Percentiles rank a stretch among this genome's conserved stretches.
Evolutionary conservation across 2,329 filamentous ascomycete species (phyloP).

Genomic region (Cladobotryum protrusum): DNA sequence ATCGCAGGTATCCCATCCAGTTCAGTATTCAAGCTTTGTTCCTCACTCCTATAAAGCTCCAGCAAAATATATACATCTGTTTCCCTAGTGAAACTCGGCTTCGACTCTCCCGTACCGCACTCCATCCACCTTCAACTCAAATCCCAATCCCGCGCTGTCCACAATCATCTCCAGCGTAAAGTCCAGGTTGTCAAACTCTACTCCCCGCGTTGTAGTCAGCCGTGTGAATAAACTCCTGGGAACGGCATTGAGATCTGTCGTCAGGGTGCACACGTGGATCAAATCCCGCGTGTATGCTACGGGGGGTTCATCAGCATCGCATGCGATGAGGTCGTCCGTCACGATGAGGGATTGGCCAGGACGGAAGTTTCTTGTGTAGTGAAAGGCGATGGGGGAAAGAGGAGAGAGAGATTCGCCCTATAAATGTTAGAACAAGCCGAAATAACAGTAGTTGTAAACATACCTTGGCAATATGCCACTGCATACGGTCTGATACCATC

Average conservation of each 20-base stretch:
- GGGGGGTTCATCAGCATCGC: conserved; percentile 62
- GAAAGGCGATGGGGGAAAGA: conserved; percentile 69
- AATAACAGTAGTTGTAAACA: conserved; percentile 17
- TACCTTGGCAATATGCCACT: conserved; percentile 78
- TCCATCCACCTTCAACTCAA: conserved; percentile 74
- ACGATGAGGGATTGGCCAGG: conserved; percentile 71
- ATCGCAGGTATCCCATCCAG: too few species aligned
- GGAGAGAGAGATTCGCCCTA: conserved; percentile 70
- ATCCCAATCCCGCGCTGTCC: conserved; percentile 67
- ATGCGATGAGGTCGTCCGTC: conserved; percentile 74
- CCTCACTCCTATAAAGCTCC: too few species aligned
- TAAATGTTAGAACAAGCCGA: background rate
- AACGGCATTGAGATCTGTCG: conserved; percentile 72
- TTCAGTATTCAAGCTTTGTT: too few species aligned
- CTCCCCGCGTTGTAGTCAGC: conserved; percentile 69
- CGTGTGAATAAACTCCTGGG: conserved; percentile 67
- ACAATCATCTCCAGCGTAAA: conserved; percentile 81
- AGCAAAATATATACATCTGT: too few species aligned
- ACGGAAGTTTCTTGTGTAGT: conserved; percentile 80
- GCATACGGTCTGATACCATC: conserved; percentile 80
- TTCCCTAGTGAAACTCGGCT: conserved; percentile 62
- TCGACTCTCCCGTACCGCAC: conserved; percentile 71
- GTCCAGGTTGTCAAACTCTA: conserved; percentile 77
- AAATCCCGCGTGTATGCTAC: conserved; percentile 54
- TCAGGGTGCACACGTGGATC: conserved; percentile 70